Base-by-base conservation (phyloP, 768 basidiomycete genomes). In the Mycena crocata region DNA sequence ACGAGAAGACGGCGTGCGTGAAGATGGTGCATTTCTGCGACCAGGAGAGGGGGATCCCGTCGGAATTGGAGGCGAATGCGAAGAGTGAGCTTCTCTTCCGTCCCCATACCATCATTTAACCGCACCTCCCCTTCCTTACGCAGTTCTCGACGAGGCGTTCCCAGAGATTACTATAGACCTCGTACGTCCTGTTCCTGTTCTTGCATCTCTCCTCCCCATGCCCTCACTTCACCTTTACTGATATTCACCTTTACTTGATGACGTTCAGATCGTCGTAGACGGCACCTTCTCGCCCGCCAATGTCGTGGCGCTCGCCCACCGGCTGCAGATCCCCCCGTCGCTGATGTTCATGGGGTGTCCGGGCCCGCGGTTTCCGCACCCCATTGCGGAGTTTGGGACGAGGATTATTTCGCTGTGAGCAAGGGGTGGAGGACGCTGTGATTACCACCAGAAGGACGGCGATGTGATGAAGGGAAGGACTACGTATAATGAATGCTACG, bases 31-130 rank as follows among this genome's bases (percentile, higher is more conserved):
- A 92, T 70, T 92, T 91, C 70, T 81, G 84, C 62, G 84, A 88
- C 30, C 80, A 77, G 26, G 86, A 85, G 37, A 40, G 32, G 4
- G 57, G 82, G 0, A 80, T 89, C 28, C 92, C 92, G 1, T 89
- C 89, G 0, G 92, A 93, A 71, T 76, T 93, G 70, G 91, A 90
- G 73, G 89, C 90, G 6, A 93, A 93, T 71, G 82, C 85, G 34
- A 90, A 87, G 73, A 88, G 89, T 88, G 56, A 26, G 81, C 72
- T 24, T 70, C n/a, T 34, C 1, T 17, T 57, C 26, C 24, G 15
- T 13, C 23, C 37, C 19, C 28, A 5, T 17, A 4, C 5, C 3
- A 21, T 5, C 21, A 17, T 5, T 26, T 30, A 2, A 42, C 37
- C 39, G 2, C 12, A 23, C 34, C 34, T 24, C 3, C 13, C 13